Evolutionary conservation across 208 protist species (phyloP).

Genomic region (Borovskyia barvae): DNA sequence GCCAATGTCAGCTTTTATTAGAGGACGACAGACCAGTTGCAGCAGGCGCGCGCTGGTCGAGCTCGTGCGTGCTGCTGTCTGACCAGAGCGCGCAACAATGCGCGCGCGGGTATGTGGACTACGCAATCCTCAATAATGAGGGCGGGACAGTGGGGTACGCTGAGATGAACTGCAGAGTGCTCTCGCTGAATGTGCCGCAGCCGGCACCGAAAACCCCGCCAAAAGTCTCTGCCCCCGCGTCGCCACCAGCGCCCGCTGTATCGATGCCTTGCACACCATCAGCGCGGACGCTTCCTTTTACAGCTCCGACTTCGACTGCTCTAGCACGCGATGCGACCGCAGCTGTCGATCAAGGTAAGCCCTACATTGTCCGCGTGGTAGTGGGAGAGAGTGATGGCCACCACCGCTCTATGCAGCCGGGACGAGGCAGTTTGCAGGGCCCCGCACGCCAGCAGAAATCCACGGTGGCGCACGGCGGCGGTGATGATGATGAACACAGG

Average conservation of each 20-base stretch:
- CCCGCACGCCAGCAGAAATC: too few species aligned
- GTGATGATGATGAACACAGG: too few species aligned
- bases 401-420: background rate
- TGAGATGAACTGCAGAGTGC: conserved; percentile 75
- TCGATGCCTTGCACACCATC: too few species aligned
- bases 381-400: conserved; percentile 35
- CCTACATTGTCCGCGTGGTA: conserved; percentile 87
- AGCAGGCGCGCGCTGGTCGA: background rate
- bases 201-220: background rate
- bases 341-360: conserved; percentile 33
- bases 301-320: too few species aligned
- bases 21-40: background rate
- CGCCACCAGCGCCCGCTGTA: background rate
- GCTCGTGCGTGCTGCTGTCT: conserved; percentile 10
- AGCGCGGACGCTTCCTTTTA: too few species aligned
- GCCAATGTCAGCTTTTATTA: conserved; percentile 38
- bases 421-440: background rate
- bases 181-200: conserved; percentile 10
- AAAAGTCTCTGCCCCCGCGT: background rate
- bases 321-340: background rate
- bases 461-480: too few species aligned
- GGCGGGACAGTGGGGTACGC: conserved; percentile 69
- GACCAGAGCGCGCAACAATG: background rate
- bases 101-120: conserved; percentile 38
- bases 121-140: conserved; percentile 34